These are phyloP conservation scores for Fusarium xylarioides DNA, from an alignment of 2,329 filamentous ascomycete genomes.

Conservation along the genomic window DNA sequence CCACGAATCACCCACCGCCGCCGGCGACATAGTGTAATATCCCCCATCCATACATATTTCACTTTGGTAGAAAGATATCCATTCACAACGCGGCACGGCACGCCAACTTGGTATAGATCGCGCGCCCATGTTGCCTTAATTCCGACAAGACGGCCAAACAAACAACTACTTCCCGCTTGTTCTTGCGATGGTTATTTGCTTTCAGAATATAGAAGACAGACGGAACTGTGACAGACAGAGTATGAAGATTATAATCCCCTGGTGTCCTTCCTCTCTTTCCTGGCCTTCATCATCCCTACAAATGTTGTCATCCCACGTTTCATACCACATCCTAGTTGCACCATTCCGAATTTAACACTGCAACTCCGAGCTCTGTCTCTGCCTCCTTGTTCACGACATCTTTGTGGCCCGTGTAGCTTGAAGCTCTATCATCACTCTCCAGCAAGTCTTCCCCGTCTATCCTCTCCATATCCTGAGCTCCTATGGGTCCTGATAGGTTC, in stretches of 20 bases:
- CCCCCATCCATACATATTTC: conserved; percentile 9
- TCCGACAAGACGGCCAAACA: conserved; percentile 24
- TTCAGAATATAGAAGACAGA: conserved; percentile 15
- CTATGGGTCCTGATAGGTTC: not conserved
- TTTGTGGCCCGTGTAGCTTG: conserved; percentile 31
- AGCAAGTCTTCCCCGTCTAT: not conserved
- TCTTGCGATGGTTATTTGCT: conserved; percentile 2
- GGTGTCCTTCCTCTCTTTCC: not conserved
- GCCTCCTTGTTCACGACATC: conserved; percentile 19
- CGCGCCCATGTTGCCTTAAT: conserved; percentile 24
- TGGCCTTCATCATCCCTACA: conserved; percentile 1
- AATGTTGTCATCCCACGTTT: not conserved
- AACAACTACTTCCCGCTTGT: conserved; percentile 22
- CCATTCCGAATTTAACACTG: conserved; percentile 17
- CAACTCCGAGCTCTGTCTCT: conserved; percentile 25
- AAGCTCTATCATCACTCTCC: conserved; percentile 27
- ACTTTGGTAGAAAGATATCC: conserved; percentile 14
- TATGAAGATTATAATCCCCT: not conserved
- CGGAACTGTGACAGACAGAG: conserved; percentile 15
- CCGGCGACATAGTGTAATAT: conserved; percentile 18
- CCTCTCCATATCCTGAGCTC: not conserved
- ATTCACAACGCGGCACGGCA: conserved; percentile 16
- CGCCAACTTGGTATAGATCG: conserved; percentile 16
- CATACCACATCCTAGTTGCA: conserved; percentile 11
- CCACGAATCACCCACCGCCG: conserved; percentile 18